Base-by-base conservation (phyloP, 2,329 filamentous ascomycete genomes). In the Nigrograna mackinnonii region DNA sequence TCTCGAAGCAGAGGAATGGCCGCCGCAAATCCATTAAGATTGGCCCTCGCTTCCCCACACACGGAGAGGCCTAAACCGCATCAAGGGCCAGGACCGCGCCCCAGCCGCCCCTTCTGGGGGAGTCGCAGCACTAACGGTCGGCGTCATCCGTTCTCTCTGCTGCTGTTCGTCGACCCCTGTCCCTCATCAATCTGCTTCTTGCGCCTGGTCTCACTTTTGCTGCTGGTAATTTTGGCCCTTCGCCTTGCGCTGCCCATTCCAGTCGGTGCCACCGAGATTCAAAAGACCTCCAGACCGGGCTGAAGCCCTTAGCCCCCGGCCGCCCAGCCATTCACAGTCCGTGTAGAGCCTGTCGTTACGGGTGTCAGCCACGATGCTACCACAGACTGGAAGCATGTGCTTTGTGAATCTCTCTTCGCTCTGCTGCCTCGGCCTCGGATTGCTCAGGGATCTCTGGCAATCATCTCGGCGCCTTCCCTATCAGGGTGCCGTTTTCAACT, bases 401-500 rank as follows among this genome's bases (percentile, higher is more conserved):
- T 22, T 39, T 41, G 31, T 19, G 32, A n/a, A n/a, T n/a, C n/a
- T n/a, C n/a, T 19, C 42, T 36, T 21, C 36, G 5, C n/a, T 18
- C 13, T 39, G 28, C 26, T 46, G 39, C 49, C 47, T 48, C 45
- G 52, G 49, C 39, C 20, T 41, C 35, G 24, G 22, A 22, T 43
- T 42, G 36, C 22, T 43, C 44, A 28, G 40, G 46, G 41, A 45
- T 52, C 12, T 43, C 49, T 60, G 59, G 55, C 56, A 52, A 61
- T 55, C 55, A 59, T 58, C 40, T 64, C 64, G 65, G 65, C 51
- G 30, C 32, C 42, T 53, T 46, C 62, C 63, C 36, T 18, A 60
- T 57, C 28, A 35, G 58, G 62, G 50, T 53, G 51, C 51, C 30
- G 45, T 47, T 37, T 33, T 36, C 19, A 33, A 13, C 37, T 46